Percentiles rank a stretch among this genome's conserved stretches.
These are phyloP conservation scores for Limnomonas spitsbergensis DNA, from an alignment of 139 green algal genomes.

Conservation along the genomic window DNA sequence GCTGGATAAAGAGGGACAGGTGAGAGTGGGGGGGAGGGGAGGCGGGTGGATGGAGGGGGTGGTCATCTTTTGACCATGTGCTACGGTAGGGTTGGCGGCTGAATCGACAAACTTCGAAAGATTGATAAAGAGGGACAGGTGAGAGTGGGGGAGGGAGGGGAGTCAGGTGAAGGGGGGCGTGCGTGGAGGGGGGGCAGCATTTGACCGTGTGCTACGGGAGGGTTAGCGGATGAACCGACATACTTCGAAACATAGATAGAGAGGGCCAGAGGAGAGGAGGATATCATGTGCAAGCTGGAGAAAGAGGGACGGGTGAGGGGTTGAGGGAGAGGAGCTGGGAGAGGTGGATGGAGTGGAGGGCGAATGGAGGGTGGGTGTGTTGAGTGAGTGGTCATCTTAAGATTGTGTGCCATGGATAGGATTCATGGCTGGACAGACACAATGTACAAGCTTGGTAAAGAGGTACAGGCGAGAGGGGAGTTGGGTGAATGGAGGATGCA, in stretches of 20 bases:
- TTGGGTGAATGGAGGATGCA: no score
- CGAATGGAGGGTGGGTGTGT: no score
- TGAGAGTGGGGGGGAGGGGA: no score
- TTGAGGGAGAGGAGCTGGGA: no score
- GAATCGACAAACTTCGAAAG: slow-evolving; percentile 42
- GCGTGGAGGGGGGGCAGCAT: slow-evolving; percentile 46
- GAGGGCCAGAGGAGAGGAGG: slow-evolving; percentile 34
- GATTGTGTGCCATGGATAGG: no score
- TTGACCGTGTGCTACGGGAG: slow-evolving; percentile 37
- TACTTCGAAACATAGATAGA: slow-evolving; percentile 39
- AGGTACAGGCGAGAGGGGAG: no score
- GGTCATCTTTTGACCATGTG: slow-evolving; percentile 45
- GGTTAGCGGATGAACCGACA: slow-evolving; percentile 29
- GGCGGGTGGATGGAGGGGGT: slow-evolving; percentile 38
- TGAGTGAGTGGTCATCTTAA: no score
- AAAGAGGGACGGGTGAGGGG: no score
- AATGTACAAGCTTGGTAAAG: no score
- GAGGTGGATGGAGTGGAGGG: no score
- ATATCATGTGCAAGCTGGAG: neutral
- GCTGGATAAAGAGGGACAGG: slow-evolving; percentile 44
- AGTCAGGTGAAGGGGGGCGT: neutral
- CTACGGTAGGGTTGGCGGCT: slow-evolving; percentile 23
- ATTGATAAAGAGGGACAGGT: slow-evolving; percentile 46
- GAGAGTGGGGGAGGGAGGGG: no score
- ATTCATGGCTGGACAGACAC: no score